These are phyloP conservation scores for Taphrina populina DNA, from an alignment of 1,139 yeast genomes.

Conservation along the genomic window DNA sequence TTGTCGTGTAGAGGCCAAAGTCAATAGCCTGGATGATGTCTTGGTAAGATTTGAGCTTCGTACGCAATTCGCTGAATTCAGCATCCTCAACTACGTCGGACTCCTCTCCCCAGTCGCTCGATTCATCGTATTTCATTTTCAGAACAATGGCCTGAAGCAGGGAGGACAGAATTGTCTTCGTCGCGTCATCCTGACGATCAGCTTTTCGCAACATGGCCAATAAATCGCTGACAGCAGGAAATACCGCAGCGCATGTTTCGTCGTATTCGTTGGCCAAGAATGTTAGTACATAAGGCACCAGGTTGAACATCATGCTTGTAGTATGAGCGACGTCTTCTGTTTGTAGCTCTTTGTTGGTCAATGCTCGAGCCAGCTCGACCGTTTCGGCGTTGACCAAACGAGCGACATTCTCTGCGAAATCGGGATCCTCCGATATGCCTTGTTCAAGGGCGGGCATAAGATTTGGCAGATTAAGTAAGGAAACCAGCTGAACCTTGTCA, in stretches of 20 bases:
- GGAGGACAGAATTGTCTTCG: slow-evolving; percentile 57
- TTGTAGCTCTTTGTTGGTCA: slow-evolving; percentile 53
- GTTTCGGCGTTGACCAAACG: slow-evolving; percentile 74
- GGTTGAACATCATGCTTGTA: slow-evolving; percentile 55
- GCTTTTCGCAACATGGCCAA: slow-evolving; percentile 67
- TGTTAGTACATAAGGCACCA: slow-evolving; percentile 71
- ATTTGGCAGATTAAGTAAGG: slow-evolving; percentile 63
- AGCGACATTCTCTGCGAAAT: slow-evolving; percentile 74
- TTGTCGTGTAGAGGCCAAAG: slow-evolving; percentile 70
- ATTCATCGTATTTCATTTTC: slow-evolving; percentile 77
- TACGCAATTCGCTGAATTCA: slow-evolving; percentile 76
- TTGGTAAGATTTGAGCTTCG: slow-evolving; percentile 71
- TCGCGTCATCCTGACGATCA: slow-evolving; percentile 40
- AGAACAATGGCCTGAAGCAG: slow-evolving; percentile 67
- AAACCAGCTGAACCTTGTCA: slow-evolving; percentile 76
- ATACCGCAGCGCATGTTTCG: slow-evolving; percentile 79
- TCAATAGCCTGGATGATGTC: slow-evolving; percentile 77
- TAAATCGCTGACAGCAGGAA: slow-evolving; percentile 75
- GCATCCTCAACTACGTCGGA: slow-evolving; percentile 61
- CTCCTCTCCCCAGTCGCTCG: slow-evolving; percentile 61
- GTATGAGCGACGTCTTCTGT: slow-evolving; percentile 47
- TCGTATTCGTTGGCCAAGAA: slow-evolving; percentile 81
- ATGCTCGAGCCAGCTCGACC: slow-evolving; percentile 64
- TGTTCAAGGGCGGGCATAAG: slow-evolving; percentile 49
- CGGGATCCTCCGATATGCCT: slow-evolving; percentile 54